Conservation (phyloP, 805 yeast genomes). For the Gaillardinia entomophila region DNA sequence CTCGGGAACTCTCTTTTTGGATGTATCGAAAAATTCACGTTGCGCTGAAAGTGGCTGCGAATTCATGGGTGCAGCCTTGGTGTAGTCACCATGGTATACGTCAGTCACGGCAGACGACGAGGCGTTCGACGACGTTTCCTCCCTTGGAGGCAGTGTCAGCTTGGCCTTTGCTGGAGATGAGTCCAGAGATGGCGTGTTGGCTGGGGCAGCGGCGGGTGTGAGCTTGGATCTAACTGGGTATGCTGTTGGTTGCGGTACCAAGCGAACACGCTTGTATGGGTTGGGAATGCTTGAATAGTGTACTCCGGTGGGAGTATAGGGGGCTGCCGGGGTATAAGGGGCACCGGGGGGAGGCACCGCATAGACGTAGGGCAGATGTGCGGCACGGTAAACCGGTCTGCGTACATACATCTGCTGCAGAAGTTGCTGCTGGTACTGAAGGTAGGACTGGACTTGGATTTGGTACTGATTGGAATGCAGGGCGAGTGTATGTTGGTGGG, state of each 20-base stretch:
- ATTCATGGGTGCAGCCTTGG: conserved; percentile 42
- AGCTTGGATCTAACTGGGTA: too few species aligned
- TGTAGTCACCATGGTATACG: conserved; percentile 42
- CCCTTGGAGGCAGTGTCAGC: background rate
- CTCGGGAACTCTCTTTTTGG: conserved; percentile 2
- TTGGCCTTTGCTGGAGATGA: background rate
- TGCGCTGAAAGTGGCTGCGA: conserved; percentile 51
- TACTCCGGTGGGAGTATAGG: conserved; percentile 3
- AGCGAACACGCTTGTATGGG: too few species aligned
- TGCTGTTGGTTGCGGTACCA: too few species aligned
- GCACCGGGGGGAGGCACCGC: conserved; percentile 1
- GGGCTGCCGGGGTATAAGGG: conserved; percentile 2
- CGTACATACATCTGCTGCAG: background rate
- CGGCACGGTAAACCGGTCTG: background rate
- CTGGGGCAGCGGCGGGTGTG: too few species aligned
- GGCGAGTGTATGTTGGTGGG: background rate
- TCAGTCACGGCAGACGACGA: conserved; percentile 35
- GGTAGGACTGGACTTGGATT: background rate
- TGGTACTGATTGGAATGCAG: background rate
- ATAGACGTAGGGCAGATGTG: background rate
- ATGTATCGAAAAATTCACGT: conserved; percentile 27
- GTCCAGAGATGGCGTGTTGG: background rate
- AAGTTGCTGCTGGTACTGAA: background rate
- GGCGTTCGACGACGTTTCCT: background rate
- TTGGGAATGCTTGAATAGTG: too few species aligned